A percentile compares a stretch with the other conserved stretches of the same genome.
phyloP scores from a whole-genome alignment of 2,329 filamentous ascomycete genomes.

The Allantophomopsis cytisporea region DNA sequence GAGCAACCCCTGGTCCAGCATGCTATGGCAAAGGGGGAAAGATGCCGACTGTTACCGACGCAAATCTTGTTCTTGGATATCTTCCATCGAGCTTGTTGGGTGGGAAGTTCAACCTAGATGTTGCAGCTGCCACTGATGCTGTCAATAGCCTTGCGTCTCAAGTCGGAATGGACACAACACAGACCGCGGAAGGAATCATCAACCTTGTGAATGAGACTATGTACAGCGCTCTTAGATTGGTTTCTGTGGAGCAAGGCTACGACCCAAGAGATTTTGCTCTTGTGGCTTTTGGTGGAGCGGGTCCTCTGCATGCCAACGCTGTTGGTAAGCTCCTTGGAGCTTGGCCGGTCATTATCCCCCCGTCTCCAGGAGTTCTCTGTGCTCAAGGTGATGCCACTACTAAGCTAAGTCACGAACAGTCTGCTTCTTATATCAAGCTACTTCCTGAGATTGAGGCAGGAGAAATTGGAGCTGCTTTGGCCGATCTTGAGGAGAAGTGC shows the following conservation, averaged over 20 bases:
- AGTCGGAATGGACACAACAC: conserved; percentile 26
- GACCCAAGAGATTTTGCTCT: conserved; percentile 35
- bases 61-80: conserved; percentile 32
- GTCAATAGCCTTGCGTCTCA: conserved; percentile 28
- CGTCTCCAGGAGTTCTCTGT: conserved; percentile 32
- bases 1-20: conserved; percentile 31
- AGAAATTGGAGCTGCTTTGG: too few species aligned
- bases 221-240: conserved; percentile 32
- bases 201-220: conserved; percentile 35
- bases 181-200: conserved; percentile 33
- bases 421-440: conserved; percentile 27
- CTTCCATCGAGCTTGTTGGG: conserved; percentile 29
- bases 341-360: conserved; percentile 37
- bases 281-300: conserved; percentile 34
- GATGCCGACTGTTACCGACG: conserved; percentile 32
- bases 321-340: conserved; percentile 32
- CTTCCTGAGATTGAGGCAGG: conserved; percentile 18
- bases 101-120: conserved; percentile 28
- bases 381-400: conserved; percentile 35
- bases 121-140: conserved; percentile 24
- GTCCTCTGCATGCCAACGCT: conserved; percentile 34
- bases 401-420: conserved; percentile 31
- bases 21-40: conserved; percentile 32
- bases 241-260: conserved; percentile 36
- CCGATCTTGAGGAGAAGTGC: too few species aligned